Evolutionary conservation across 805 yeast genomes (phyloP).

Genomic region (Candida andamanensis): DNA sequence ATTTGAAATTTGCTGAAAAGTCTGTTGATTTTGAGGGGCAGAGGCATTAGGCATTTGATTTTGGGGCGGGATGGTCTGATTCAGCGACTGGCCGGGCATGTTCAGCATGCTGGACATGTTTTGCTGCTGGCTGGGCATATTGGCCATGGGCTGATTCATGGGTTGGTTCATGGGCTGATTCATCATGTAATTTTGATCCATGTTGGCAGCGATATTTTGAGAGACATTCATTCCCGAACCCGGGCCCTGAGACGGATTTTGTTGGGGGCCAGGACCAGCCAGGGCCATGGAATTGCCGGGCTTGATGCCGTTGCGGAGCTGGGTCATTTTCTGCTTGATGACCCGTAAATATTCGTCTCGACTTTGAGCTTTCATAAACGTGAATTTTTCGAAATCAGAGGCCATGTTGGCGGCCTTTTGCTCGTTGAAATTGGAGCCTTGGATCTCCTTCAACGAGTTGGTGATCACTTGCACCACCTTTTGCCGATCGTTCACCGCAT

Average conservation of each 20-base stretch:
- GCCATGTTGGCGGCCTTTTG: constrained; percentile 44
- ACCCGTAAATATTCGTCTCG: constrained; percentile 52
- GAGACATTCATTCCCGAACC: neutral
- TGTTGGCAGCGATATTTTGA: neutral
- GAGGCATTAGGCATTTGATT: constrained; percentile 3
- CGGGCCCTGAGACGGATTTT: neutral
- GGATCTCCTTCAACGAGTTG: constrained; percentile 34
- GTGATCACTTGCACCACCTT: constrained; percentile 35
- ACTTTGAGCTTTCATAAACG: constrained; percentile 53
- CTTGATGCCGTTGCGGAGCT: constrained; percentile 22
- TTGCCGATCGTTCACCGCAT: constrained; percentile 31
- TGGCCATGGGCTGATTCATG: neutral
- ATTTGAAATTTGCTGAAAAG: constrained; percentile 34
- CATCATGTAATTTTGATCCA: constrained; percentile 1
- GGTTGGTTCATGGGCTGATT: neutral
- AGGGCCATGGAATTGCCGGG: no score
- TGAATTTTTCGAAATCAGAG: constrained; percentile 64
- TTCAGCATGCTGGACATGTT: neutral
- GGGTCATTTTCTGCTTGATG: constrained; percentile 35
- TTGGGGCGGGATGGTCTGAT: constrained; percentile 1
- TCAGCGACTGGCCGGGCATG: neutral
- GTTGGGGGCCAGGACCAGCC: neutral
- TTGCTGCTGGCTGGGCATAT: neutral
- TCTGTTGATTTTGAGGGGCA: constrained; percentile 12
- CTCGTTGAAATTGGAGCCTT: constrained; percentile 26